Base-by-base conservation (phyloP, 2,329 filamentous ascomycete genomes). In the Fusarium decemcellulare region DNA sequence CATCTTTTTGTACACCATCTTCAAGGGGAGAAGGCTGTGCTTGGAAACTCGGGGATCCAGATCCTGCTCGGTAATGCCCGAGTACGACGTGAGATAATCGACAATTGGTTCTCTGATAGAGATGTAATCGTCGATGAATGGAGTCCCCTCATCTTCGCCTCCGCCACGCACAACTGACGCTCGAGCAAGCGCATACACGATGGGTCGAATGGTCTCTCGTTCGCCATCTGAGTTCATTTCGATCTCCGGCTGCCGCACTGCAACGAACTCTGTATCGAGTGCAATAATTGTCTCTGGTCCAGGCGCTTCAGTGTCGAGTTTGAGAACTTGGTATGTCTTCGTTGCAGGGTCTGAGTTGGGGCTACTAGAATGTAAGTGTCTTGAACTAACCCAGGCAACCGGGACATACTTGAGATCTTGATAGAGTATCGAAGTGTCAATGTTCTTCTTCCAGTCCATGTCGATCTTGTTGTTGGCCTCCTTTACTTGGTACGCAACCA, bases 81-180 rank as follows among this genome's bases (percentile, higher is more conserved):
- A 98, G 83, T 94, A 98, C 46, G 92, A 91, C 0, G 97, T 99
- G 39, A 99, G 85, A 77, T 98, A 98, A 81, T 99, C 96, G 62
- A 98, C 93, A 27, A 99, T 93, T 1, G 92, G 91, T 77, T 98
- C 96, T 64, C 91, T 91, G 74, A 97, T 95, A 34, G 91, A 90
- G 67, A 99, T 97, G 79, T 99, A 99, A 81, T 99, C 96, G 76
- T 99, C 96, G 68, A 99, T 97, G 76, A 98, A 98, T 0, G 96
- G 93, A 1, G 91, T 80, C 1, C 94, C 94, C 78, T 97, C 93
- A 40, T 92, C 83, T 68, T 91, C 87, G 18, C 94, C 95, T 54
- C 88, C 83, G 1, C 95, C 95, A 27, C 97, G 90, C 12, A 98
- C 87, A 2, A 98, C 94, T 0, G 95, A 98, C 2, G 97, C 94